These are phyloP conservation scores for Eimeria acervulina DNA, from an alignment of 169 alveolate genomes.

Conservation along the genomic window DNA sequence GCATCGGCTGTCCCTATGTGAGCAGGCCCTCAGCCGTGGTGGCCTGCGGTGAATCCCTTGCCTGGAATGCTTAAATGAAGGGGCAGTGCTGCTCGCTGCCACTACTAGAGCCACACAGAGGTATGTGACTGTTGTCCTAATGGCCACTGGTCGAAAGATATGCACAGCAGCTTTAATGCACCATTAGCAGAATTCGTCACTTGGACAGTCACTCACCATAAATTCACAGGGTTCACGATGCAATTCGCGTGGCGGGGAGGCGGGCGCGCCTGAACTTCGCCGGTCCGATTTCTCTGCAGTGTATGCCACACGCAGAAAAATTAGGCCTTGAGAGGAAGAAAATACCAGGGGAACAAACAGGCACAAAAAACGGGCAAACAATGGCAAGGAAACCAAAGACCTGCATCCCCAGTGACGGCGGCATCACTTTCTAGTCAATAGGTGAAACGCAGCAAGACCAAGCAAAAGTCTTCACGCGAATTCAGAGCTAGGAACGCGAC, in stretches of 20 bases:
- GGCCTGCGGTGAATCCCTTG: not conserved
- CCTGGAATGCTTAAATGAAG: not conserved
- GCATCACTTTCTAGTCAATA: not conserved
- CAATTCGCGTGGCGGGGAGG: slow-evolving; percentile 69
- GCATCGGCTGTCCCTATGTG: not conserved
- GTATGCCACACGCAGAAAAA: not conserved
- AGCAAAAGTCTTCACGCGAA: not conserved
- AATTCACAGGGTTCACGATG: slow-evolving; percentile 48
- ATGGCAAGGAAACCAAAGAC: not conserved
- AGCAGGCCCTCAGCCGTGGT: not conserved
- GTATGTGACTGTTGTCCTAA: not conserved
- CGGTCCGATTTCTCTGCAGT: slow-evolving; percentile 70
- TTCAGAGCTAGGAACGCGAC: not conserved
- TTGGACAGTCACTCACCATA: slow-evolving; percentile 16
- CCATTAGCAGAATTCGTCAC: not conserved
- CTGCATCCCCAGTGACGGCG: not conserved
- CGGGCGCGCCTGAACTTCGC: slow-evolving; percentile 57
- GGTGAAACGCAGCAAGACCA: not conserved
- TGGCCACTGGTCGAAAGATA: not conserved
- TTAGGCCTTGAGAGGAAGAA: not conserved
- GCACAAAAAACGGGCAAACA: no score
- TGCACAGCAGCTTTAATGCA: not conserved
- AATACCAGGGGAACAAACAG: not conserved
- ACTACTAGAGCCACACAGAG: no score
- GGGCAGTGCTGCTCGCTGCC: slow-evolving; percentile 7